phyloP scores from a whole-genome alignment of 2,329 filamentous ascomycete species.

The Aureobasidium zeae region DNA sequence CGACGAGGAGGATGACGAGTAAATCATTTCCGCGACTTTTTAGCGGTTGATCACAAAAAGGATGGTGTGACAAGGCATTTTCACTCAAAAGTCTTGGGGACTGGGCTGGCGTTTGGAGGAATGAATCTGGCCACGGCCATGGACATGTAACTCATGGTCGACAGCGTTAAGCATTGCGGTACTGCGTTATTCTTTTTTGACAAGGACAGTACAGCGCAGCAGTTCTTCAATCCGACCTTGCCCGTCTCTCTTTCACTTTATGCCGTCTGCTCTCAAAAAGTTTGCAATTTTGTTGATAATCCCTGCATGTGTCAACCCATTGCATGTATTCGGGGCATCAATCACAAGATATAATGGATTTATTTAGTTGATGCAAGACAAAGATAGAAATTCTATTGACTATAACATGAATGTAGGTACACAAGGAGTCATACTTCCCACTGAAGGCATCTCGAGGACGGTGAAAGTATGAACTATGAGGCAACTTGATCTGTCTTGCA shows the following conservation, averaged over 20 bases:
- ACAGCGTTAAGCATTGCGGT: conserved; percentile 13
- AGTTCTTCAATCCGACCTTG: conserved; percentile 14
- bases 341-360: too few species aligned
- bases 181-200: conserved; percentile 8
- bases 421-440: conserved; percentile 17
- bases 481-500: conserved; percentile 16
- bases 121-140: conserved; percentile 14
- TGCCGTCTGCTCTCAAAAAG: conserved; percentile 7
- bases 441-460: conserved; percentile 13
- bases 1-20: conserved; percentile 40
- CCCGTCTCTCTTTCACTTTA: conserved; percentile 6
- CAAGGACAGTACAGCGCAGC: conserved; percentile 15
- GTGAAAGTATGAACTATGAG: conserved; percentile 17
- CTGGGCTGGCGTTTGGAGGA: conserved; percentile 16
- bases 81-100: conserved; percentile 13
- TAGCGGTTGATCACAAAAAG: conserved; percentile 15
- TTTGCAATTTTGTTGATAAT: conserved; percentile 13
- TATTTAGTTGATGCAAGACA: too few species aligned
- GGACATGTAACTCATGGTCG: conserved; percentile 15
- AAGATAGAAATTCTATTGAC: too few species aligned
- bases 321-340: too few species aligned
- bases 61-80: conserved; percentile 11
- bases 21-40: conserved; percentile 15
- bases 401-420: conserved; percentile 8
- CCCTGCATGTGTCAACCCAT: too few species aligned